Conservation (phyloP, 768 basidiomycete genomes). For the Ephemerocybe angulata region DNA sequence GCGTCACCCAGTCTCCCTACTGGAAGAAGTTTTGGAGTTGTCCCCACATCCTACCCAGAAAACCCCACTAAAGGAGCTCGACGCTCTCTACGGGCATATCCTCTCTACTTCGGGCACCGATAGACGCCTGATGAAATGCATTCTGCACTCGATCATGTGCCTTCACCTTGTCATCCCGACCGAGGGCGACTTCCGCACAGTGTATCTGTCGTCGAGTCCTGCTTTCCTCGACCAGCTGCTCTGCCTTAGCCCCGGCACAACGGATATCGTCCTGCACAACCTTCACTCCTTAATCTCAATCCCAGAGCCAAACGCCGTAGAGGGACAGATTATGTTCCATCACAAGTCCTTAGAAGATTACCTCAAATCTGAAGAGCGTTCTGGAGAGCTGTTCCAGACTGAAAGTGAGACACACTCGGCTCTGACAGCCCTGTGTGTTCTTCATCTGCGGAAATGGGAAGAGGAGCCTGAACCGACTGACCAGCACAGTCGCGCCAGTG, state of each 20-base stretch:
- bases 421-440: not conserved
- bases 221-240: not conserved
- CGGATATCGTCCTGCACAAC: not conserved
- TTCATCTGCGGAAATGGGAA: not conserved
- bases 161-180: not conserved
- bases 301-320: not conserved
- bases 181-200: no score
- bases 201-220: no score
- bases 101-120: not conserved
- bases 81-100: conserved; percentile 1
- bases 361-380: not conserved
- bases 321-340: not conserved
- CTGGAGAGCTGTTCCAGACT: conserved; percentile 5
- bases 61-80: conserved; percentile 2
- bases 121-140: not conserved
- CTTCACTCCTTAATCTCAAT: conserved; percentile 1
- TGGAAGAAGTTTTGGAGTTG: not conserved
- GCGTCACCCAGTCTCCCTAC: not conserved
- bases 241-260: not conserved
- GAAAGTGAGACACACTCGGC: not conserved
- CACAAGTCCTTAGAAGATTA: conserved; percentile 5
- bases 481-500: no score
- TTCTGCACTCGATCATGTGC: not conserved
- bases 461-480: not conserved
- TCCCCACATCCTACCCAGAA: not conserved